A percentile compares a stretch with the other conserved stretches of the same genome.
Evolutionary conservation across 768 basidiomycete species (phyloP).

Genomic region (Suillus placidus): DNA sequence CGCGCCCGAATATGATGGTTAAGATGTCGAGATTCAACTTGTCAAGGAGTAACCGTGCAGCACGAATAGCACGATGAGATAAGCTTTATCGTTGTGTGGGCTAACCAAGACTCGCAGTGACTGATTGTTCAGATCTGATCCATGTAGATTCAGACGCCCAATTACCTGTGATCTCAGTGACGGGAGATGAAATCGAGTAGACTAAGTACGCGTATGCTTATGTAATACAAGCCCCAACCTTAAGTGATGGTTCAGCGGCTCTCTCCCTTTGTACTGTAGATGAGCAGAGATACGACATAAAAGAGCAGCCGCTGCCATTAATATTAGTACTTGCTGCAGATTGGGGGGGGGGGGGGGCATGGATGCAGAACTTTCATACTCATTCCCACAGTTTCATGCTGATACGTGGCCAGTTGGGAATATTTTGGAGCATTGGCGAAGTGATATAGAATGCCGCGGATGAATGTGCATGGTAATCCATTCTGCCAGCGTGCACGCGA

Average conservation of each 20-base stretch:
- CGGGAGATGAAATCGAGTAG: constrained; percentile 16
- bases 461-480: background rate
- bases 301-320: background rate
- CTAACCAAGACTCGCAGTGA: background rate
- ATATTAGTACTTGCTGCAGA: background rate
- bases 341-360: too few relatives aligned
- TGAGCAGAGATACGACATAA: background rate
- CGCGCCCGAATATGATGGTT: background rate
- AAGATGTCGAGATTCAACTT: background rate
- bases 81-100: background rate
- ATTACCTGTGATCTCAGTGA: constrained; percentile 12
- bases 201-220: constrained; percentile 20
- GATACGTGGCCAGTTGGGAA: background rate
- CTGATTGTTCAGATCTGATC: constrained; percentile 18
- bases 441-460: background rate
- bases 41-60: background rate
- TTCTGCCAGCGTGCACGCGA: background rate
- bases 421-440: background rate
- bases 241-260: too few relatives aligned
- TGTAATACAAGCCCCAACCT: constrained; percentile 23
- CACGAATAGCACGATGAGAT: constrained; percentile 1
- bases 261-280: background rate
- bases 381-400: background rate
- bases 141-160: constrained; percentile 9
- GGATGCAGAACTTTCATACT: background rate